Evolutionary conservation across 2,329 filamentous ascomycete species (phyloP).

Genomic region (Ophidiomyces ophidiicola): DNA sequence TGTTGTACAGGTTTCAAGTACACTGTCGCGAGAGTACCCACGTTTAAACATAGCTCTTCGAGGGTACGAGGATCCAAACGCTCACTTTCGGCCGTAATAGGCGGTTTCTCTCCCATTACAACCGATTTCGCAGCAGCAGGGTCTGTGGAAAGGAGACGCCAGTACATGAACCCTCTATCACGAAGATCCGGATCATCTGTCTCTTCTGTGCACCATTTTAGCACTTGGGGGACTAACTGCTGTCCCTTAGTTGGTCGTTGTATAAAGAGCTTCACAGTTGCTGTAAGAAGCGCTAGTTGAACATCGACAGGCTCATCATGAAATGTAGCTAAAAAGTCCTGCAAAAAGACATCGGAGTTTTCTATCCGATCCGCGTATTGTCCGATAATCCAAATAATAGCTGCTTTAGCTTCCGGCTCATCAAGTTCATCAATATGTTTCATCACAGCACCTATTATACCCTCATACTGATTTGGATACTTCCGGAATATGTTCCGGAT

Average conservation of each 20-base stretch:
- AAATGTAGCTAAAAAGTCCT: constrained; percentile 91
- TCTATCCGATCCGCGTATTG: constrained; percentile 97
- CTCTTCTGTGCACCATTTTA: constrained; percentile 98
- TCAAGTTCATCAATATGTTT: constrained; percentile 93
- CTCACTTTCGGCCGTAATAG: constrained; percentile 92
- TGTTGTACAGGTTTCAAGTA: constrained; percentile 97
- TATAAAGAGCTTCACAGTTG: constrained; percentile 95
- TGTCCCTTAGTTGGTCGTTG: constrained; percentile 91
- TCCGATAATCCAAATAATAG: constrained; percentile 98
- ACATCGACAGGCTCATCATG: constrained; percentile 91
- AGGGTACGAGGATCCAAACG: constrained; percentile 81
- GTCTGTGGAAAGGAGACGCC: constrained; percentile 87
- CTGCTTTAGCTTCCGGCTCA: constrained; percentile 93
- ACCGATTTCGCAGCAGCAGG: constrained; percentile 73
- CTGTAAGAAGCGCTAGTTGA: constrained; percentile 83
- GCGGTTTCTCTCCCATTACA: constrained; percentile 94
- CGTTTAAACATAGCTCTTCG: constrained; percentile 93
- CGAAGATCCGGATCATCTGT: constrained; percentile 97
- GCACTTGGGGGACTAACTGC: constrained; percentile 79
- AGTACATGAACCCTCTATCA: constrained; percentile 98
- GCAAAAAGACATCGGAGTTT: constrained; percentile 83
- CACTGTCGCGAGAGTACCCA: constrained; percentile 90
- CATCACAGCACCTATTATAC: constrained; percentile 89
- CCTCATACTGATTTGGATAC: constrained; percentile 97
- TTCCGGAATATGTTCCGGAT: constrained; percentile 99